Conservation (phyloP, 2,329 filamentous ascomycete genomes). For the Phyllachora maydis region DNA sequence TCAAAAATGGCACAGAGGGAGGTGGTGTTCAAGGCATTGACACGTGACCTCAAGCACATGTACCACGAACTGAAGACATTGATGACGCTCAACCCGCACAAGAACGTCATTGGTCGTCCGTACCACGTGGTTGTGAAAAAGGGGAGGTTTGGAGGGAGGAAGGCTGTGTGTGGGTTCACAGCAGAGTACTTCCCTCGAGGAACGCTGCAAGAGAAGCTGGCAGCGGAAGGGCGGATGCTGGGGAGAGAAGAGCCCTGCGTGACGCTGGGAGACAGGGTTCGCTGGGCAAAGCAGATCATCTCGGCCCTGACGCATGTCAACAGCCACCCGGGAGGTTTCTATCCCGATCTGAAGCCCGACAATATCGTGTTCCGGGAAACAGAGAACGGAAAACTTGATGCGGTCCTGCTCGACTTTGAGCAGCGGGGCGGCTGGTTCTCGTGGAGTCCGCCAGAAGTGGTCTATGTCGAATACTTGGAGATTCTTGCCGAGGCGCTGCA, state of each 20-base stretch:
- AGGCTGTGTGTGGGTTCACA: conserved; percentile 7
- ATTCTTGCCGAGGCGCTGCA: conserved; percentile 1
- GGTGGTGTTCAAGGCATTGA: conserved; percentile 6
- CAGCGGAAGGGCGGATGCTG: no score
- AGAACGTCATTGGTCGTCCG: conserved; percentile 4
- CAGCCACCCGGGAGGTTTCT: conserved; percentile 3
- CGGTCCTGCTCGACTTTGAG: conserved; percentile 8
- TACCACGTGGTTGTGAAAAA: conserved; percentile 5
- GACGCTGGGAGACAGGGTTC: conserved; percentile 2
- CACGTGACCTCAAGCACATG: conserved; percentile 6
- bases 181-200: conserved; percentile 6
- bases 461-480: conserved; percentile 8
- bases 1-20: neutral
- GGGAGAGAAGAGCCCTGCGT: conserved; percentile 1
- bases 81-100: conserved; percentile 4
- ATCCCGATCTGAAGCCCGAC: conserved; percentile 8
- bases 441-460: conserved; percentile 8
- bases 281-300: conserved; percentile 6
- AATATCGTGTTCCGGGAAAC: conserved; percentile 6
- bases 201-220: conserved; percentile 4
- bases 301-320: conserved; percentile 6
- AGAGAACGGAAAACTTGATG: conserved; percentile 1
- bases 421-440: conserved; percentile 9
- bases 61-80: conserved; percentile 9
- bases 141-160: conserved; percentile 5